phyloP scores from a whole-genome alignment of 768 basidiomycete species.

The Mycena haematopus region DNA sequence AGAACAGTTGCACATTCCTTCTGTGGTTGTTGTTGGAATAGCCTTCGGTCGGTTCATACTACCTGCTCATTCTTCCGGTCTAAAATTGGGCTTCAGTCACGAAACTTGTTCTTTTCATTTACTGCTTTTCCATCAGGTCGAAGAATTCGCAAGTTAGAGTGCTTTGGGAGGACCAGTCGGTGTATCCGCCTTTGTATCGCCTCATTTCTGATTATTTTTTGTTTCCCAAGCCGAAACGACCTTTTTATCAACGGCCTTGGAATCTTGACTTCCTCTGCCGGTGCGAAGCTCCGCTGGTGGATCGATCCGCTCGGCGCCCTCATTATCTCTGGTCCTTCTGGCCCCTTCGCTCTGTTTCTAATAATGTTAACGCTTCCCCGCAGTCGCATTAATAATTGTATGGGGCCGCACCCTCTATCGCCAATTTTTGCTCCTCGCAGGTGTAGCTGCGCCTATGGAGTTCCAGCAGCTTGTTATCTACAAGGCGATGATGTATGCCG shows the following conservation, averaged over 20 bases:
- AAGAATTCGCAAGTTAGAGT: constrained; percentile 63
- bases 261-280: constrained; percentile 52
- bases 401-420: constrained; percentile 57
- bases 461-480: constrained; percentile 68
- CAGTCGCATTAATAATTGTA: constrained; percentile 51
- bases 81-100: constrained; percentile 37
- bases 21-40: constrained; percentile 58
- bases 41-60: constrained; percentile 50
- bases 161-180: constrained; percentile 61
- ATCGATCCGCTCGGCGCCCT: constrained; percentile 55
- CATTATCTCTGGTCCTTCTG: constrained; percentile 39
- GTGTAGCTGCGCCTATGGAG: constrained; percentile 65
- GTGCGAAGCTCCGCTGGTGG: constrained; percentile 55
- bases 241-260: constrained; percentile 55
- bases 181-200: neutral
- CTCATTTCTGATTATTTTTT: neutral
- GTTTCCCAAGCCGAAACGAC: constrained; percentile 39
- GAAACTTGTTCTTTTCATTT: constrained; percentile 65
- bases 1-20: constrained; percentile 53
- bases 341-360: neutral
- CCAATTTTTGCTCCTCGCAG: constrained; percentile 66
- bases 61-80: neutral
- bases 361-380: constrained; percentile 35
- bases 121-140: constrained; percentile 57
- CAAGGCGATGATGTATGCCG: constrained; percentile 67